A percentile compares a stretch with the other conserved stretches of the same genome.
Conservation (phyloP, 2,329 filamentous ascomycete species). For the Metarhizium humberi region DNA sequence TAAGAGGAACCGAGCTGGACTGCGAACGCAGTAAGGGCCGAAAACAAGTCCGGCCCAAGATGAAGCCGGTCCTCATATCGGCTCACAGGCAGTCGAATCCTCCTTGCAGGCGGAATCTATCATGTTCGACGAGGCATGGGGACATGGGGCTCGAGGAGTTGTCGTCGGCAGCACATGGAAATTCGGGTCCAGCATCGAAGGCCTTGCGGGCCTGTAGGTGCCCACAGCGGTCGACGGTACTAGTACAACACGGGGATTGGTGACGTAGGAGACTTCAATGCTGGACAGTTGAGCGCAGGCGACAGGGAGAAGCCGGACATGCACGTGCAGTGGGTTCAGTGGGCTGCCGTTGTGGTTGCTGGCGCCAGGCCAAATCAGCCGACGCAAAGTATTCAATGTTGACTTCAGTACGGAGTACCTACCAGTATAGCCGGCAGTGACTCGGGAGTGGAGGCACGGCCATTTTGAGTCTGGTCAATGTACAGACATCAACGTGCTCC, state of each 20-base stretch:
- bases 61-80: constrained; percentile 37
- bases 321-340: background rate
- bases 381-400: no score
- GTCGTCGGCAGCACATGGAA: background rate
- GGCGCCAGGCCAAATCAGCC: background rate
- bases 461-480: no score
- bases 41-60: constrained; percentile 34
- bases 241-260: constrained; percentile 1
- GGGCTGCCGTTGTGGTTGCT: background rate
- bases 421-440: no score
- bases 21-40: constrained; percentile 24
- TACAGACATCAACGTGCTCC: background rate
- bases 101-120: constrained; percentile 2
- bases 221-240: background rate
- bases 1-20: constrained; percentile 11
- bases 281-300: no score
- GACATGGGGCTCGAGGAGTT: background rate
- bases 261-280: constrained; percentile 10
- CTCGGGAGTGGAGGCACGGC: no score
- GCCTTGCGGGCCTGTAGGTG: background rate
- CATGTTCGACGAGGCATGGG: constrained; percentile 11
- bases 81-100: constrained; percentile 10
- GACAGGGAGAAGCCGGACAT: background rate
- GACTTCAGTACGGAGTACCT: no score
- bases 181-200: background rate